phyloP scores from a whole-genome alignment of 345 rosid genomes.

The Melastoma malabathricum region DNA sequence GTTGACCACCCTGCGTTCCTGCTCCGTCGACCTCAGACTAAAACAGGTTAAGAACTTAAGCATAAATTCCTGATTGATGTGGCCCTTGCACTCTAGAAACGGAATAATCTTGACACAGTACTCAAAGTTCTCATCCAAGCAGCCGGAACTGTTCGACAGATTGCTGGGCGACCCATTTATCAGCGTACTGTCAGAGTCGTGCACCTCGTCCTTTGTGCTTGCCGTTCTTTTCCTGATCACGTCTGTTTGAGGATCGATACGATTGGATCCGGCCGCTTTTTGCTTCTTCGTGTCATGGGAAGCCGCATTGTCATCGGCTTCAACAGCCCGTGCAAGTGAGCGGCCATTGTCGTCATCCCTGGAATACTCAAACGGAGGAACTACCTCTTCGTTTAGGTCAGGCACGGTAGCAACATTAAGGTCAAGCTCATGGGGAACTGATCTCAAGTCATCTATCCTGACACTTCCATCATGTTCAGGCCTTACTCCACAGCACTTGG shows the following conservation, averaged over 20 bases:
- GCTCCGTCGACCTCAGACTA: conserved; percentile 71
- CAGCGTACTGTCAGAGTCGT: conserved; percentile 75
- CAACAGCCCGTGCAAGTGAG: conserved; percentile 47
- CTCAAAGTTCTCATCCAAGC: conserved; percentile 72
- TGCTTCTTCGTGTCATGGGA: conserved; percentile 51
- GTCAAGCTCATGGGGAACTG: conserved; percentile 51
- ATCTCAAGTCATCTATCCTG: conserved; percentile 26
- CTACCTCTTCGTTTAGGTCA: conserved; percentile 78
- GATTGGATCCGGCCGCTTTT: conserved; percentile 34
- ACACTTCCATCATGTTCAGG: conserved; percentile 20
- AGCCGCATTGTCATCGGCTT: conserved; percentile 61
- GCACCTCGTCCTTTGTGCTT: conserved; percentile 45
- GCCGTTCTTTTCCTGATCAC: conserved; percentile 51
- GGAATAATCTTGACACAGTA: conserved; percentile 69
- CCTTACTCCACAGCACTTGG: conserved; percentile 36
- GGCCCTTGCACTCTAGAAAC: conserved; percentile 71
- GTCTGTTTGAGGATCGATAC: conserved; percentile 33
- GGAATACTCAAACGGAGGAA: conserved; percentile 69
- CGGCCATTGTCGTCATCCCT: conserved; percentile 76
- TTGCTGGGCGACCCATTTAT: conserved; percentile 49
- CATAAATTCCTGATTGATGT: conserved; percentile 65
- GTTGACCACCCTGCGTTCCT: conserved; percentile 79
- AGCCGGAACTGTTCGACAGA: conserved; percentile 30
- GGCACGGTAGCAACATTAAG: conserved; percentile 77
- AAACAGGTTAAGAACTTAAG: conserved; percentile 87